Conservation (phyloP, 805 yeast genomes). For the Hanseniaspora lindneri region DNA sequence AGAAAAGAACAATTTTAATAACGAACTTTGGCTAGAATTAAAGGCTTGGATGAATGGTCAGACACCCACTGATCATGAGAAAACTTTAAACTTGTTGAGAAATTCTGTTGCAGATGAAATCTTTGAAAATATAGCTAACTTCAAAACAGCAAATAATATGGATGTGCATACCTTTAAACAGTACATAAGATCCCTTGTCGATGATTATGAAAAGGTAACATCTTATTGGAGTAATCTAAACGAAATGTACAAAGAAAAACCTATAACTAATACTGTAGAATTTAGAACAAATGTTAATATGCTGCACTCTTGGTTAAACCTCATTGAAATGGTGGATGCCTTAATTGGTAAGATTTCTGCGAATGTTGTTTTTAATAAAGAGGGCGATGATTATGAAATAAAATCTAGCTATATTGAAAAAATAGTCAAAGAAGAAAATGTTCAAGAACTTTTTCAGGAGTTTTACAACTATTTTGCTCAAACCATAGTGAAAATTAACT, state of each 20-base stretch:
- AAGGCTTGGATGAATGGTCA: constrained; percentile 73
- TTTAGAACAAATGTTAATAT: constrained; percentile 63
- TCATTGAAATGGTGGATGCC: not conserved
- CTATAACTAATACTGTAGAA: constrained; percentile 50
- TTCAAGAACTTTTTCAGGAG: constrained; percentile 56
- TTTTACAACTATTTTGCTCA: constrained; percentile 61
- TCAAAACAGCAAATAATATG: constrained; percentile 41
- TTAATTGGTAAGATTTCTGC: not conserved
- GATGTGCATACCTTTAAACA: constrained; percentile 19
- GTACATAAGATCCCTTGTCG: constrained; percentile 17
- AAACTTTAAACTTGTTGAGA: constrained; percentile 55
- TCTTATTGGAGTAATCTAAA: constrained; percentile 67
- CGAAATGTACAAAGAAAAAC: constrained; percentile 71
- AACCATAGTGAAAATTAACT: constrained; percentile 70
- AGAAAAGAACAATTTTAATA: constrained; percentile 43
- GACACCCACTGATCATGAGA: constrained; percentile 63
- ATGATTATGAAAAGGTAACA: constrained; percentile 53
- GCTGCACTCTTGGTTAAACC: constrained; percentile 16
- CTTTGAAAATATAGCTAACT: constrained; percentile 54
- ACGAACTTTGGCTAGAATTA: constrained; percentile 78
- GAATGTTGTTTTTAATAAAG: not conserved
- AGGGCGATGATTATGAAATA: constrained; percentile 42
- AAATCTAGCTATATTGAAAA: constrained; percentile 70
- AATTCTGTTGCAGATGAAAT: constrained; percentile 55
- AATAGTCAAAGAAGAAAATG: constrained; percentile 67